Percentiles rank a stretch among this genome's conserved stretches.
These are phyloP conservation scores for Neurospora sp. DNA, from an alignment of 495 filamentous ascomycete genomes.

Conservation along the genomic window DNA sequence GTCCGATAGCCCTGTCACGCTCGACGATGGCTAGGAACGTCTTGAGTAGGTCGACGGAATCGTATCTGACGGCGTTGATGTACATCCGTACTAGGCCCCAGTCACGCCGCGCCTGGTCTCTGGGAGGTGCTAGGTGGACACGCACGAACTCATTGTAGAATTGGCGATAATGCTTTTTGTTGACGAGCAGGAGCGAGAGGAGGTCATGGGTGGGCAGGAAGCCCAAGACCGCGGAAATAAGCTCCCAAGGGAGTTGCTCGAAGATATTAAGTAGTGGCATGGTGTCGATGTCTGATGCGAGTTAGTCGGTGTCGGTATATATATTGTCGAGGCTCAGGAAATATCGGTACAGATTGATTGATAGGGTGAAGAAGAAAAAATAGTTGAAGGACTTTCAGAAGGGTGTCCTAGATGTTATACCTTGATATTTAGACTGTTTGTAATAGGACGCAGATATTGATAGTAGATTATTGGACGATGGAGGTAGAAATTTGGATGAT, in stretches of 20 bases:
- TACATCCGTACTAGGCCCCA: neutral
- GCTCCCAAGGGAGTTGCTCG: neutral
- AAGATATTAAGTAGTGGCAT: neutral
- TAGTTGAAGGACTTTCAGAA: neutral
- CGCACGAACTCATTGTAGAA: neutral
- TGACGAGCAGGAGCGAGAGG: neutral
- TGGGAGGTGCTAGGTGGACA: neutral
- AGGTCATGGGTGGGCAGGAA: neutral
- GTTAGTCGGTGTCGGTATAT: neutral
- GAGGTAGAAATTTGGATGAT: neutral
- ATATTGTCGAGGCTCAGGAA: too few species aligned
- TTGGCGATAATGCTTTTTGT: neutral
- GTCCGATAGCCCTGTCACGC: neutral
- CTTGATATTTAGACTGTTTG: neutral
- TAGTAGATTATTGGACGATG: neutral
- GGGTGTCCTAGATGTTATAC: neutral
- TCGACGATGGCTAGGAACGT: neutral
- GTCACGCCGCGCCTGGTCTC: neutral
- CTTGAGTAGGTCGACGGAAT: neutral
- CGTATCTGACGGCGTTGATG: neutral
- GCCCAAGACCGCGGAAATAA: neutral
- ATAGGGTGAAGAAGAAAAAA: neutral
- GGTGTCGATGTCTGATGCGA: neutral
- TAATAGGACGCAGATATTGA: neutral
- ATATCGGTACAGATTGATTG: neutral